Conservation (phyloP, 805 yeast species). For the Starmerella ratchasimensis region DNA sequence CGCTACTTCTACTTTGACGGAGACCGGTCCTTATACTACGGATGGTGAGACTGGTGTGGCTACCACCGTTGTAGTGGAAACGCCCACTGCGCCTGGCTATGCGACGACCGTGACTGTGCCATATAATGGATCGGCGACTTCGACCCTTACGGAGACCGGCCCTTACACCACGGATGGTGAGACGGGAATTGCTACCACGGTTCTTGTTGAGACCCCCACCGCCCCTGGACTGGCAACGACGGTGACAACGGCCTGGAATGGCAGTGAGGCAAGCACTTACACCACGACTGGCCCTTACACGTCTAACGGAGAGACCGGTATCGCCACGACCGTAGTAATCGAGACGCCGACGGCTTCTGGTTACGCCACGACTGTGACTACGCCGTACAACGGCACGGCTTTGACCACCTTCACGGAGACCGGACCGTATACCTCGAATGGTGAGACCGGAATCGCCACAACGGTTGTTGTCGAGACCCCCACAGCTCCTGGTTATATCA, state of each 20-base stretch:
- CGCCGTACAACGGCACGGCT: conserved; percentile 1
- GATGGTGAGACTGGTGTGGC: conserved; percentile 1
- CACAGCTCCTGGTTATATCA: background rate
- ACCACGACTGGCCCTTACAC: background rate
- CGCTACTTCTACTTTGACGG: background rate
- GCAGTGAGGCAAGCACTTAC: background rate
- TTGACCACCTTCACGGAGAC: conserved; percentile 1
- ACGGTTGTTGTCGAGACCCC: conserved; percentile 1
- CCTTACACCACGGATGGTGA: background rate
- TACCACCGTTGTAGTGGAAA: conserved; percentile 1
- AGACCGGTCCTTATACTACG: background rate
- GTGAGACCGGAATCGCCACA: conserved; percentile 2
- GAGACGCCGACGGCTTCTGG: conserved; percentile 4
- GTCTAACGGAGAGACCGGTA: background rate
- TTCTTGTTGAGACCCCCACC: background rate
- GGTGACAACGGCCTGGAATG: background rate
- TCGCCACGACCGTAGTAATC: background rate
- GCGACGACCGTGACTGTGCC: background rate
- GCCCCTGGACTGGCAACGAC: background rate
- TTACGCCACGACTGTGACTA: background rate
- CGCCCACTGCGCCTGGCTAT: conserved; percentile 2
- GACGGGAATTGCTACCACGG: conserved; percentile 1
- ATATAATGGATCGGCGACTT: background rate
- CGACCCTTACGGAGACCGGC: background rate
- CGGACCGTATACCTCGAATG: conserved; percentile 2